These are phyloP conservation scores for Radiomyces spectabilis DNA, from an alignment of 192 early-diverging fungal species.

Conservation along the genomic window DNA sequence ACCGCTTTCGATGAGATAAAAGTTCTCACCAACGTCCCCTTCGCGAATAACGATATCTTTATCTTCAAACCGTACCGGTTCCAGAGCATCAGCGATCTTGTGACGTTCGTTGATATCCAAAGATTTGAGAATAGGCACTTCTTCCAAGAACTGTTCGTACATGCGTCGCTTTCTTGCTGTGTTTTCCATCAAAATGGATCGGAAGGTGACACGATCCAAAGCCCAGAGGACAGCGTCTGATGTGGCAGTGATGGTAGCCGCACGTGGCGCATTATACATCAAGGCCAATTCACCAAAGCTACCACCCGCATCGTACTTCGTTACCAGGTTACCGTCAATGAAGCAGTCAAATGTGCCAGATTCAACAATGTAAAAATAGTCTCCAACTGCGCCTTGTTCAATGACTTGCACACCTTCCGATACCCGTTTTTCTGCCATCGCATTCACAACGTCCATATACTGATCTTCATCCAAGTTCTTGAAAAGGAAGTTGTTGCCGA, in stretches of 20 bases:
- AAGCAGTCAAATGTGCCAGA: constrained; percentile 85
- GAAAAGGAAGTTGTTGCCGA: constrained; percentile 89
- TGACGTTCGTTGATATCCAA: constrained; percentile 94
- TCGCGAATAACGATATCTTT: constrained; percentile 83
- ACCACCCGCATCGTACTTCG: constrained; percentile 72
- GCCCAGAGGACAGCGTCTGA: constrained; percentile 89
- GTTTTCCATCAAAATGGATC: constrained; percentile 94
- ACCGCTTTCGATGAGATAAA: constrained; percentile 96
- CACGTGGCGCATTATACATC: constrained; percentile 98
- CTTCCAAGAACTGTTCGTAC: constrained; percentile 95
- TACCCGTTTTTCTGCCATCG: constrained; percentile 89
- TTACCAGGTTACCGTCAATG: constrained; percentile 73
- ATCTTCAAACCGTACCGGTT: constrained; percentile 80
- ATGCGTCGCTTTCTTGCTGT: constrained; percentile 90
- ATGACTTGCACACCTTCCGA: constrained; percentile 68
- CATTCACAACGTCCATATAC: constrained; percentile 88
- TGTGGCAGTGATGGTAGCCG: constrained; percentile 86
- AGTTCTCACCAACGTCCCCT: constrained; percentile 88
- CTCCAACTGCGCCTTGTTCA: constrained; percentile 90
- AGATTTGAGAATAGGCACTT: constrained; percentile 79
- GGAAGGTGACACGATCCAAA: constrained; percentile 95
- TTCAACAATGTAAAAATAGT: constrained; percentile 98
- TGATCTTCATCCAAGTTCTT: constrained; percentile 94
- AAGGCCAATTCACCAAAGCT: constrained; percentile 98
- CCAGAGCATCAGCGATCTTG: constrained; percentile 97